Conservation (phyloP, 768 basidiomycete species). For the Lanmaoa pseudosensibilis region DNA sequence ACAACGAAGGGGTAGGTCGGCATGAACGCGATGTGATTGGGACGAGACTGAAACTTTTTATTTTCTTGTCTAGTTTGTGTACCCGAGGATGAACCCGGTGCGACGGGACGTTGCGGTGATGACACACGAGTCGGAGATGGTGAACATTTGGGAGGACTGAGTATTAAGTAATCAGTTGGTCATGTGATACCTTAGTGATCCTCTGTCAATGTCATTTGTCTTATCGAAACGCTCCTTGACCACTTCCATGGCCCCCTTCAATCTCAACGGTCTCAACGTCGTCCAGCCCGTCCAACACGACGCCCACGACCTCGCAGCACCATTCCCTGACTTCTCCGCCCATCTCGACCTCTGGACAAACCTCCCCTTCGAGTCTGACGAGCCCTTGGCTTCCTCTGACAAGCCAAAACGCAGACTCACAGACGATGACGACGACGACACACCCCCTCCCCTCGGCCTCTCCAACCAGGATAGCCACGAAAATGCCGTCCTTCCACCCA, state of each 20-base stretch:
- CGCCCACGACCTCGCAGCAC: slow-evolving; percentile 55
- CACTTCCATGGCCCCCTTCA: slow-evolving; percentile 54
- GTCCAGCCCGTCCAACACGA: slow-evolving; percentile 53
- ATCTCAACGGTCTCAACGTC: slow-evolving; percentile 79
- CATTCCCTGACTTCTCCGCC: slow-evolving; percentile 72
- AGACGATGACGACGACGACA: slow-evolving; percentile 40
- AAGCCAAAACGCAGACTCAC: slow-evolving; percentile 36
- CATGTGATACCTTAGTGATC: slow-evolving; percentile 13
- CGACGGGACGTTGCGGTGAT: slow-evolving; percentile 78
- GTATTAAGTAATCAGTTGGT: slow-evolving; percentile 1
- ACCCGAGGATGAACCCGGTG: slow-evolving; percentile 76
- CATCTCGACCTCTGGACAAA: slow-evolving; percentile 86
- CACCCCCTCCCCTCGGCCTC: not conserved
- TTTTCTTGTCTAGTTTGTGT: slow-evolving; percentile 63
- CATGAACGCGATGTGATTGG: not conserved
- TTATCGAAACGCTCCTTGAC: slow-evolving; percentile 11
- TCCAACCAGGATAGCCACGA: slow-evolving; percentile 56
- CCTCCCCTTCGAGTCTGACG: slow-evolving; percentile 76
- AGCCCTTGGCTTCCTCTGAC: slow-evolving; percentile 44
- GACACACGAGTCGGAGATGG: slow-evolving; percentile 82
- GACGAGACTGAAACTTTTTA: not conserved
- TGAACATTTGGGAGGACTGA: not conserved
- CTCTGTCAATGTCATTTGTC: not conserved
- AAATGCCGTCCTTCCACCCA: slow-evolving; percentile 55
- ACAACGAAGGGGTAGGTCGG: slow-evolving; percentile 67